Base-by-base conservation (phyloP, 2,329 filamentous ascomycete genomes). In the Teratosphaeria zuluensis region DNA sequence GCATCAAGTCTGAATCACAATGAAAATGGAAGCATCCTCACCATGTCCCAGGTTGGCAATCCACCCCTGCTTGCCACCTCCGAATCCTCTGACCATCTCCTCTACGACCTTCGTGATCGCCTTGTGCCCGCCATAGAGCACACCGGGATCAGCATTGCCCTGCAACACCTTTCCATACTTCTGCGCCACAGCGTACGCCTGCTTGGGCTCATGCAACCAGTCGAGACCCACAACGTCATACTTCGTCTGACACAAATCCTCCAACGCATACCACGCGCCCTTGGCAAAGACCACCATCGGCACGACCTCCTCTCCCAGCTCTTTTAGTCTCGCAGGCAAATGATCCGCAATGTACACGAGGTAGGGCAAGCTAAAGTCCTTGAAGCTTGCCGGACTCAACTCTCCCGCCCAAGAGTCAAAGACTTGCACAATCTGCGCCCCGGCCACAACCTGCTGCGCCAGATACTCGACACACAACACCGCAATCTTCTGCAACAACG, bases 241-340 rank as follows among this genome's bases (percentile, higher is more conserved):
- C 48, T 91, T 92, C 16, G 92, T 83, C 69, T 91, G 79, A 77
- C 92, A 96, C 21, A 94, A 83, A 33, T 89, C 85, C 66, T 96
- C 89, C 54, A 99, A 80, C 3, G 91, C 90, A 74, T 95, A 94
- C 89, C 94, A 97, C 11, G 94, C 92, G 11, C 94, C 94, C 78
- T 99, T 99, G 38, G 94, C 91, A 74, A 99, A 99, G 28, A 97
- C 91, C 4, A 92, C 95, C 92, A 97, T 96, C 2, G 94, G 94
- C 2, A 99, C 92, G 11, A 78, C 80, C 59, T 92, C 88, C 56
- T 92, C 76, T 0, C 86, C 85, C 70, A 95, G 80, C 71, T 89
- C 87, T 66, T 82, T 78, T 59, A 97, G 77, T 61, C 84, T 85
- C 66, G 78, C 80, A 1, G 92, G 92, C 3, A 99, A 81, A 65